Evolutionary conservation across 1,284 basidiomycete species (phyloP), one percentile per base, ranked within the genome.

Genomic region (Ustilago cynodontis): DNA sequence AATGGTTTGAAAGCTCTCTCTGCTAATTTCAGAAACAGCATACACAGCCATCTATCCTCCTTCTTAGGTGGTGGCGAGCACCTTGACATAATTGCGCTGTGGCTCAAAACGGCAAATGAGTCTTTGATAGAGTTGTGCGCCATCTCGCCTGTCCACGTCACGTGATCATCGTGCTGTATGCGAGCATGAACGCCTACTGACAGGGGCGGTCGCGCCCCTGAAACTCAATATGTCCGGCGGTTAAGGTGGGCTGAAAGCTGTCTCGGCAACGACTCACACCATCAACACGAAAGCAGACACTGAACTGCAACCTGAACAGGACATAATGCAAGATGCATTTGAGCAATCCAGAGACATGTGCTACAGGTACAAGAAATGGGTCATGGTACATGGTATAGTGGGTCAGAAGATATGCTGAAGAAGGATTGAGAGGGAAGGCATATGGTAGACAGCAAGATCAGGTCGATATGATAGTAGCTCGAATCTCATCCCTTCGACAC

Each of bases 391-490:
- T 9, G 8, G 6, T 8, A 16, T 43, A 43, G 41, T 6, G n/a
- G 16, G 41, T 20, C n/a, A 20, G 16, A 43, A 43, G n/a, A 1
- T 20, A 54, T 22, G 20, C 11, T 14, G 18, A 52, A 2, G 47
- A 54, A 3, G 6, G 49, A 29, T 11, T 28, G 4, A 11, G 41
- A 11, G 28, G n/a, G 4, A 11, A 31, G 37, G 5, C 8, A 5
- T 20, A 24, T 4, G 24, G 28, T 16, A 41, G 22, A 13, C n/a
- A 14, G 41, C 6, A 14, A 28, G 9, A 20, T 73, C 53, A 77
- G 6, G 70, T 77, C 60, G 75, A 73, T 61, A 74, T 71, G 71
- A 77, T 71, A 49, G 71, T 67, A n/a, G 64, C 41, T 26, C 31
- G 63, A 26, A 77, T 70, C 29, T 71, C 71, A 5, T 64, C 37